Evolutionary conservation across 2,329 filamentous ascomycete genomes (phyloP), one percentile per base, ranked within the genome.

Genomic region (Trichoderma cornu-damae): DNA sequence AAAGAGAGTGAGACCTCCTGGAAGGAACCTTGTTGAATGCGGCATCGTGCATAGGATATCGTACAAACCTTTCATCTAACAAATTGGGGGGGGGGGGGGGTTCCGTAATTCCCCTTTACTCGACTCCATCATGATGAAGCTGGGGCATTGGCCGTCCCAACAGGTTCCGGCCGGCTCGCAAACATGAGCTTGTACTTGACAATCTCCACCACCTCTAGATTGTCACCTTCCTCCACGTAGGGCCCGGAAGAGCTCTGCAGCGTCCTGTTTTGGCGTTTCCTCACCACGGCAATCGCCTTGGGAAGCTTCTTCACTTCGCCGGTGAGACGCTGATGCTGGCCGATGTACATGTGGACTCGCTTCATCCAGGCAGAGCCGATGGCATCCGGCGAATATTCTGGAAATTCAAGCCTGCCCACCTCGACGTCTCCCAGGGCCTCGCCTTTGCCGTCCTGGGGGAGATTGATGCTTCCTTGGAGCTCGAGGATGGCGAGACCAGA

Each of bases 231-330:
- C 44, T 67, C 69, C 12, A 65, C 64, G 30, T 56, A 66, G 47
- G 68, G 59, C 71, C 74, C 70, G 75, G 81, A 65, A 6, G 68
- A 67, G 22, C 64, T 63, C 37, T 80, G 75, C 28, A 88, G 72
- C 18, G 64, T 64, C 18, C 64, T 67, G 4, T 71, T 76, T 48
- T 66, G 68, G 58, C 78, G 79, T 65, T 81, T 83, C 61, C 85
- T 80, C 22, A 97, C 78, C n/a, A 97, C 77, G 3, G 87, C 94
- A 63, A 96, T 69, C 2, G 92, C 86, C 67, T 83, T 88, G 5
- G 82, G 81, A 49, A 97, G 74, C 73, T 91, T 96, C 78, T 91
- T 96, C 48, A 96, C 85, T 71, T 97, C 91, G 3, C 94, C 94
- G 1, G 85, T 89, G 68, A 97, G 81, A 60, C 92, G 82, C 74